These are phyloP conservation scores for Saccharum hybrid DNA, from an alignment of 202 grass and related monocot species.

Conservation along the genomic window DNA sequence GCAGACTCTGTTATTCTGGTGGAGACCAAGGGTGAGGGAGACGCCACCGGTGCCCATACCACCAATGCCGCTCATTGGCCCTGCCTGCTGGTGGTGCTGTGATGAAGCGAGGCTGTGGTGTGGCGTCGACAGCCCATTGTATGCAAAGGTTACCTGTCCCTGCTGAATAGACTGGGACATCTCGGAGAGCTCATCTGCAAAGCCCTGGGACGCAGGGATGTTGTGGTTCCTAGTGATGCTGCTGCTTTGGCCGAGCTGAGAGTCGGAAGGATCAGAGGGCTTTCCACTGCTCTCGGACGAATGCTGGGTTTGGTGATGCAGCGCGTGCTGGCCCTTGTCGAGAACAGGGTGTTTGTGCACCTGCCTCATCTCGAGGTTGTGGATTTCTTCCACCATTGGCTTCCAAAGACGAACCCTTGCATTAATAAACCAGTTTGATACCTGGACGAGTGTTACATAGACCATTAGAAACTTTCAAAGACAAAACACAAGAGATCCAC, in stretches of 20 bases:
- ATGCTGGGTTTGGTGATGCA: conserved; percentile 52
- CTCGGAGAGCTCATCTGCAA: conserved; percentile 58
- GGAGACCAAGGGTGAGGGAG: conserved; percentile 89
- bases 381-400: conserved; percentile 98
- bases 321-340: conserved; percentile 45
- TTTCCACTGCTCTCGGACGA: conserved; percentile 61
- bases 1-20: conserved; percentile 83
- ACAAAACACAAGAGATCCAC: background rate
- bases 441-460: conserved; percentile 44
- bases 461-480: background rate
- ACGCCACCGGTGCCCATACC: conserved; percentile 50
- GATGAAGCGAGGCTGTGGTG: conserved; percentile 37
- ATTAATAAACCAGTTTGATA: conserved; percentile 99
- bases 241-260: conserved; percentile 49
- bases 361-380: conserved; percentile 90
- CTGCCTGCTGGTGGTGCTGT: conserved; percentile 44
- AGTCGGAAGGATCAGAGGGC: conserved; percentile 51
- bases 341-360: conserved; percentile 53
- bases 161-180: conserved; percentile 65
- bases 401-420: conserved; percentile 97
- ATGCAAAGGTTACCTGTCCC: conserved; percentile 55
- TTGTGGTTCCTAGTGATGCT: conserved; percentile 53
- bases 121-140: conserved; percentile 46
- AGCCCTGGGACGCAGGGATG: conserved; percentile 37
- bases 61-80: conserved; percentile 16